phyloP scores from a whole-genome alignment of 352 stramenopile species.

The Pythium brachiatum region DNA sequence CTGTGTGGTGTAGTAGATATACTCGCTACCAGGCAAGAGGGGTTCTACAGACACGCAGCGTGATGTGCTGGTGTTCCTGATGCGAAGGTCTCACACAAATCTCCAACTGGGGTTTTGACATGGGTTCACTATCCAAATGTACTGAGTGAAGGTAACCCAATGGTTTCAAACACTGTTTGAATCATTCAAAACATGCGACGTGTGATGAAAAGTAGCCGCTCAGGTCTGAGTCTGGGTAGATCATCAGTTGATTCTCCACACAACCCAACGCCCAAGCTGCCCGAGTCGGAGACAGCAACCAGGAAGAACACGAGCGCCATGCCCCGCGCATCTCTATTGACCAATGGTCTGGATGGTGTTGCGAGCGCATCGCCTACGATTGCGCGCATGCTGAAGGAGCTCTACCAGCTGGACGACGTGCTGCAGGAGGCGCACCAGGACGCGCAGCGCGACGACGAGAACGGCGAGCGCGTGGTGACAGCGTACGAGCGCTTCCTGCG shows the following conservation, averaged over 20 bases:
- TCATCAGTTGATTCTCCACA: neutral
- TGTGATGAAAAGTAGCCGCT: neutral
- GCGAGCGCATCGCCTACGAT: constrained; percentile 8
- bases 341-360: constrained; percentile 10
- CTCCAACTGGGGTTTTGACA: too few relatives aligned
- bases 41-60: too few relatives aligned
- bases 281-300: neutral
- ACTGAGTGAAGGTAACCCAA: too few relatives aligned
- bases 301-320: neutral
- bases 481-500: constrained; percentile 33
- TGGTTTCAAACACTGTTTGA: neutral
- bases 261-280: neutral
- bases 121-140: too few relatives aligned
- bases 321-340: constrained; percentile 3
- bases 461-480: constrained; percentile 30
- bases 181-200: neutral
- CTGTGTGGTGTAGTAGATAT: too few relatives aligned
- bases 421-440: constrained; percentile 33
- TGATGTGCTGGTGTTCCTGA: too few relatives aligned
- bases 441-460: constrained; percentile 32
- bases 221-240: neutral
- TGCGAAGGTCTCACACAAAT: too few relatives aligned
- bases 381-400: constrained; percentile 15
- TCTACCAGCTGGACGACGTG: constrained; percentile 28
- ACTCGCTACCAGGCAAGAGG: too few relatives aligned